These are phyloP conservation scores for Anthoceros angustus DNA, from an alignment of 225 moss, liverwort and hornwort species.

Conservation along the genomic window DNA sequence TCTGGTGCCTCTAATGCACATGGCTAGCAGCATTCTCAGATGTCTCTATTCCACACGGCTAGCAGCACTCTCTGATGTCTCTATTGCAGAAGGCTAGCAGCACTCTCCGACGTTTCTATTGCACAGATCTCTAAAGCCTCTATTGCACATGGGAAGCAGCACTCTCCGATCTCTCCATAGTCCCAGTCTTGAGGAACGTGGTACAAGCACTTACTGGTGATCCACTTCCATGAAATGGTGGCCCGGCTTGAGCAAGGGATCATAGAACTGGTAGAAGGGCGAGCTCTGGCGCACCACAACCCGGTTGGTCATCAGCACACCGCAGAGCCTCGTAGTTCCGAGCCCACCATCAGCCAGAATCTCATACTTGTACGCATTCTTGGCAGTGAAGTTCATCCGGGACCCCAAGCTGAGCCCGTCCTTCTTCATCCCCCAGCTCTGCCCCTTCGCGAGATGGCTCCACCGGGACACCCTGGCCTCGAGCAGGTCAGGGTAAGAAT, in stretches of 20 bases:
- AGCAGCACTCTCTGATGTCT: no score
- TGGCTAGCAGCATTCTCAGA: no score
- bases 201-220: neutral
- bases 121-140: no score
- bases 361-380: neutral
- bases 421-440: neutral
- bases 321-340: neutral
- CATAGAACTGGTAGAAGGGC: neutral
- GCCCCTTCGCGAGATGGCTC: neutral
- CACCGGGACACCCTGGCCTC: neutral
- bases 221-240: conserved; percentile 2
- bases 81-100: no score
- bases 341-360: conserved; percentile 1
- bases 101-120: no score
- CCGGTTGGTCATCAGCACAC: conserved; percentile 1
- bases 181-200: neutral
- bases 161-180: no score
- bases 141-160: no score
- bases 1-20: no score
- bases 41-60: no score
- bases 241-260: neutral
- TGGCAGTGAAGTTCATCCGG: neutral
- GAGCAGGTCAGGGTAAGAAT: neutral
- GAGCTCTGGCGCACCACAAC: neutral
- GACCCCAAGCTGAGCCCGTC: neutral